phyloP scores from a whole-genome alignment of 164 flowering plant species.

The Cinnamomum micranthum region DNA sequence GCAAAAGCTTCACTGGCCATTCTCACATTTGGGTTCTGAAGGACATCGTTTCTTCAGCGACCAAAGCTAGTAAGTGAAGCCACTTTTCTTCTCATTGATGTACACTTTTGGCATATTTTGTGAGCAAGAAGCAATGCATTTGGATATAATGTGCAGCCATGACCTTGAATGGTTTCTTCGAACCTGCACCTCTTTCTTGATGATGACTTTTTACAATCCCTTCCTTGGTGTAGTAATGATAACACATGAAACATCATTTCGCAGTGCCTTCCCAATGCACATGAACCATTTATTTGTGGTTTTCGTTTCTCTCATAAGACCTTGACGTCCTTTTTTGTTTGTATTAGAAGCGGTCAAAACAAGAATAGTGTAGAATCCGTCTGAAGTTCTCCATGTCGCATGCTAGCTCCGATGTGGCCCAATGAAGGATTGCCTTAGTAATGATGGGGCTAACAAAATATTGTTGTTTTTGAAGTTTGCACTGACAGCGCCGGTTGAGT shows the following conservation, averaged over 20 bases:
- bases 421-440: slow-evolving; percentile 42
- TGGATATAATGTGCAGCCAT: slow-evolving; percentile 33
- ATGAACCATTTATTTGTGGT: slow-evolving; percentile 23
- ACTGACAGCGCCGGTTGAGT: slow-evolving; percentile 18
- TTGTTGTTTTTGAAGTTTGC: too few relatives aligned
- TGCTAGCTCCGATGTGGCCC: slow-evolving; percentile 37
- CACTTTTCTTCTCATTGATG: slow-evolving; percentile 18
- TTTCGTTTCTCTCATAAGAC: too few relatives aligned
- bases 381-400: slow-evolving; percentile 25
- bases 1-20: slow-evolving; percentile 44
- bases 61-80: slow-evolving; percentile 41
- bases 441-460: too few relatives aligned
- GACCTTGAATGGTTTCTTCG: slow-evolving; percentile 15
- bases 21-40: slow-evolving; percentile 32
- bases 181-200: slow-evolving; percentile 13
- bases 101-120: slow-evolving; percentile 4
- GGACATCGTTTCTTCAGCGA: slow-evolving; percentile 54
- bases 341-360: slow-evolving; percentile 36
- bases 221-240: slow-evolving; percentile 22
- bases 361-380: slow-evolving; percentile 16
- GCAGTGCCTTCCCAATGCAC: slow-evolving; percentile 88
- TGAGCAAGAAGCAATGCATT: slow-evolving; percentile 32
- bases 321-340: slow-evolving; percentile 43
- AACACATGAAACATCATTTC: slow-evolving; percentile 64
- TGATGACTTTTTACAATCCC: slow-evolving; percentile 9